Evolutionary conservation across 2,329 filamentous ascomycete species (phyloP), one percentile per base, ranked within the genome.

Genomic region (Epichloe brachyelytri): DNA sequence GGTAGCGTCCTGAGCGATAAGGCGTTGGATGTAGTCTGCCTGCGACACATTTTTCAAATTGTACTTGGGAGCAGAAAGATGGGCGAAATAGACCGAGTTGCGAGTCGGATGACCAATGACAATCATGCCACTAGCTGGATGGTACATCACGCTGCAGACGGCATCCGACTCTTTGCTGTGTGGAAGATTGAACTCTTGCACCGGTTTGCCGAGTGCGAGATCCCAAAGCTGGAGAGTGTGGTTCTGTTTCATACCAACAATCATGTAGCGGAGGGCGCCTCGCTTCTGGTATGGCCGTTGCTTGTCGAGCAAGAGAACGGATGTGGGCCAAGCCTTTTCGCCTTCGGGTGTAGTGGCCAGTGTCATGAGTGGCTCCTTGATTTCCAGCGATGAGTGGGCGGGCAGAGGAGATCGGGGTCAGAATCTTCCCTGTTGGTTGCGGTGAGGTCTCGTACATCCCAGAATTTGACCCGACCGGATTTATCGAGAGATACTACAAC

Each of bases 141-240:
- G 90, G 66, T 97, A 98, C 63, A 86, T 84, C 63, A 98, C 86
- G 65, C 90, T 97, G 75, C 93, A 98, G 54, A 97, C 91, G n/a
- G 89, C 89, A 68, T 96, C 91, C 3, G 88, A 94, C 65, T 97
- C 91, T 63, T 93, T 95, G 70, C 87, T 87, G 64, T 98, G 91
- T 1, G 93, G 93, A 51, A 98, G 82, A 65, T 95, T 93, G 66
- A 98, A 84, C 71, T 98, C 93, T 66, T 98, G 91, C 38, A 98
- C 93, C 33, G 90, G 88, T 70, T 96, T 96, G 58, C 86, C 86
- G 36, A 98, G 82, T 41, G 87, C 89, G 63, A 98, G 82, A 73
- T 98, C 93, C 94, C 93, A 98, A 43, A 98, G 80, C 74, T 98
- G 94, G 55, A 98, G 80, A 51, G 91, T 94, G 71, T 98, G 93